Conservation (phyloP, 768 basidiomycete species). For the Gymnopilus junonius region DNA sequence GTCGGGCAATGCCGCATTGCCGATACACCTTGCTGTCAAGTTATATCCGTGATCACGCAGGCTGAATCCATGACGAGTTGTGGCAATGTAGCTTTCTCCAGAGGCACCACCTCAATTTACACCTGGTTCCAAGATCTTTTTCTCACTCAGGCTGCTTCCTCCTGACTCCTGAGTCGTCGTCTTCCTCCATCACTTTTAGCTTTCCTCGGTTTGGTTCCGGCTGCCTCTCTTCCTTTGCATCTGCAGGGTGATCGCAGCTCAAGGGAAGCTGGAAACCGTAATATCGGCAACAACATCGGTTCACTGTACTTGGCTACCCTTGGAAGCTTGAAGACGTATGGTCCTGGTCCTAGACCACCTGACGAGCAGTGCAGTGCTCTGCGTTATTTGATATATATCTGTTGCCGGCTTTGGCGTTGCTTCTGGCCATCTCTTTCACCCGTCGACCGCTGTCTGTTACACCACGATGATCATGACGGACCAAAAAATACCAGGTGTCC, state of each 20-base stretch:
- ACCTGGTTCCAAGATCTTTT: not conserved
- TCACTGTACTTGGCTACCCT: not conserved
- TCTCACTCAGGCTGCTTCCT: not conserved
- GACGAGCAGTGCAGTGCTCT: not conserved
- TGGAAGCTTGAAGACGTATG: not conserved
- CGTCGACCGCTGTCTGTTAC: not conserved
- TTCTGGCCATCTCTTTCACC: not conserved
- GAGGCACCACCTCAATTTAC: not conserved
- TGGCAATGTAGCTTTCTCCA: not conserved
- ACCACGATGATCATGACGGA: not conserved
- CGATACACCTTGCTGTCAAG: not conserved
- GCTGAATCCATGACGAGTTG: not conserved
- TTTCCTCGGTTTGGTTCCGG: not conserved
- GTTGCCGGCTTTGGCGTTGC: not conserved
- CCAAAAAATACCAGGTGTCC: conserved; percentile 5
- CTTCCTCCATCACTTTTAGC: not conserved
- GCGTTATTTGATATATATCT: not conserved
- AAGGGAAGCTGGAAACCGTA: too few species aligned
- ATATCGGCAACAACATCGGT: too few species aligned
- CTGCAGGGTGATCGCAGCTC: not conserved
- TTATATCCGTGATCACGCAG: not conserved
- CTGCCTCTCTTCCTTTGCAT: not conserved
- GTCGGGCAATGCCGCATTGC: not conserved
- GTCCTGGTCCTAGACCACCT: not conserved
- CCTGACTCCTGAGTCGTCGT: not conserved